These are phyloP conservation scores for Zelonia costaricensis DNA, from an alignment of 208 protist genomes.

Conservation along the genomic window DNA sequence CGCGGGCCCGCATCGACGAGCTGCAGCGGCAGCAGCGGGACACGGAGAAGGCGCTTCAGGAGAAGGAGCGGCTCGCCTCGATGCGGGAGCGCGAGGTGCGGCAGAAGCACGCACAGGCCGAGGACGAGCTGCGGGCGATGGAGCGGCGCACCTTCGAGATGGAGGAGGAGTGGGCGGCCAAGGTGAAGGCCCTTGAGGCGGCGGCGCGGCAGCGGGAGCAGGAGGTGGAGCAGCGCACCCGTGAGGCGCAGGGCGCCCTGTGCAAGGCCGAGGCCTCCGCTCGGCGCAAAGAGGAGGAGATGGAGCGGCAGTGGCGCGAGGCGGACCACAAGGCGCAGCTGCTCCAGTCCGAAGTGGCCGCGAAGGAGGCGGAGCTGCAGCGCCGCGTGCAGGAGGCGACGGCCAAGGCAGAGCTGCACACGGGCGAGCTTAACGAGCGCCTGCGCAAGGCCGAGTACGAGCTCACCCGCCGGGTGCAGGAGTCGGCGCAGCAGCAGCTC, in stretches of 20 bases:
- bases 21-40: slow-evolving; percentile 53
- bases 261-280: slow-evolving; percentile 43
- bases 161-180: slow-evolving; percentile 55
- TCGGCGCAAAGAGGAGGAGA: slow-evolving; percentile 39
- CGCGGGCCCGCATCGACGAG: slow-evolving; percentile 51
- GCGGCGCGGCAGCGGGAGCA: slow-evolving; percentile 39
- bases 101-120: slow-evolving; percentile 26
- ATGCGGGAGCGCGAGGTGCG: slow-evolving; percentile 51
- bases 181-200: slow-evolving; percentile 47
- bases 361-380: slow-evolving; percentile 61
- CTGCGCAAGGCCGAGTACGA: slow-evolving; percentile 46
- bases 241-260: slow-evolving; percentile 44
- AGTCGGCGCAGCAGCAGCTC: slow-evolving; percentile 34
- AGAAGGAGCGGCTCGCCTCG: slow-evolving; percentile 41
- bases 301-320: slow-evolving; percentile 48
- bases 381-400: slow-evolving; percentile 50
- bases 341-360: slow-evolving; percentile 48
- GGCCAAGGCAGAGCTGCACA: slow-evolving; percentile 34
- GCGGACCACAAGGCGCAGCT: slow-evolving; percentile 44
- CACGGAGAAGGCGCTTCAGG: slow-evolving; percentile 44
- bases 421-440: slow-evolving; percentile 43
- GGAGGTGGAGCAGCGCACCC: slow-evolving; percentile 35
- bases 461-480: slow-evolving; percentile 43
- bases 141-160: slow-evolving; percentile 31
- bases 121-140: slow-evolving; percentile 46